phyloP scores from a whole-genome alignment of 1,139 yeast species.

The Suhomyces guaymorum region DNA sequence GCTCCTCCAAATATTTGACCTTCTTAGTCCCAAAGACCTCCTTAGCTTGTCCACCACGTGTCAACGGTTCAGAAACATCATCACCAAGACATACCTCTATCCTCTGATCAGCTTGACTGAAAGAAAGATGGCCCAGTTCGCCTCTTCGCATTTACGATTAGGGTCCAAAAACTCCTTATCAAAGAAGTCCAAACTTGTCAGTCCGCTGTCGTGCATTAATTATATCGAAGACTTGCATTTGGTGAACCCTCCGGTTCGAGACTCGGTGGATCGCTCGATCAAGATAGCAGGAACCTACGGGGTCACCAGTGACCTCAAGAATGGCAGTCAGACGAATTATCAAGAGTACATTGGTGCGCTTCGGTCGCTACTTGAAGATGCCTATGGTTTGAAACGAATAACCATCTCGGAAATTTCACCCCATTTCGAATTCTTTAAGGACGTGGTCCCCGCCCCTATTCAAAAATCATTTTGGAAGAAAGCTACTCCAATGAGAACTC shows the following conservation, averaged over 20 bases:
- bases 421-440: slow-evolving; percentile 47
- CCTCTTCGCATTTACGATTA: slow-evolving; percentile 27
- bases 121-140: slow-evolving; percentile 34
- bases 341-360: slow-evolving; percentile 30
- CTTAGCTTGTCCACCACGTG: slow-evolving; percentile 37
- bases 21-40: slow-evolving; percentile 25
- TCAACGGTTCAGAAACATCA: slow-evolving; percentile 34
- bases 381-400: slow-evolving; percentile 33
- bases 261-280: slow-evolving; percentile 25
- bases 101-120: slow-evolving; percentile 29
- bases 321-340: slow-evolving; percentile 23
- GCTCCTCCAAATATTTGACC: slow-evolving; percentile 32
- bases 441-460: slow-evolving; percentile 9
- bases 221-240: slow-evolving; percentile 30
- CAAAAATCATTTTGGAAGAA: slow-evolving; percentile 13
- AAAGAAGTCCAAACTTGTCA: slow-evolving; percentile 16
- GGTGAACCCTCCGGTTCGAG: slow-evolving; percentile 37
- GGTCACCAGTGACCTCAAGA: slow-evolving; percentile 27
- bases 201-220: slow-evolving; percentile 34
- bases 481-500: slow-evolving; percentile 22
- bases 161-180: slow-evolving; percentile 6
- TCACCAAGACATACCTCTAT: slow-evolving; percentile 41
- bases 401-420: slow-evolving; percentile 50
- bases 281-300: slow-evolving; percentile 43
- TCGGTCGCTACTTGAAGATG: slow-evolving; percentile 28